Base-by-base conservation (phyloP, 192 early-diverging fungal genomes). In the Spinellus fusiger region DNA sequence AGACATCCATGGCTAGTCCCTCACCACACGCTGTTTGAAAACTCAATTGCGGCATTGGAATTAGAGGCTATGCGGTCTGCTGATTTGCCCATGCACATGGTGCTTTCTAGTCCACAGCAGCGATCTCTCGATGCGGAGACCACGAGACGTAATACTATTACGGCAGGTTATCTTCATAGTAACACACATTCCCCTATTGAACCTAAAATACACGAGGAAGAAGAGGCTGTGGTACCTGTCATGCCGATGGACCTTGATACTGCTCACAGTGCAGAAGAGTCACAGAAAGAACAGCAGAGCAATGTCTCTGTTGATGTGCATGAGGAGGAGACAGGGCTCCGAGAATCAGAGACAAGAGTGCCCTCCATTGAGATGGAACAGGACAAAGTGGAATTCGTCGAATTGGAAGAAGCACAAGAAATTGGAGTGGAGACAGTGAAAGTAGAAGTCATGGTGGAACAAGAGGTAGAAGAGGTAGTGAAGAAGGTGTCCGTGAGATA, bases 1-100 rank as follows among this genome's bases (percentile, higher is more conserved):
- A 66, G 74, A 7, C 93, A 95, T 54, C 64, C 65, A 56, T 86
- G 75, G 69, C 44, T 68, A 12, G 34, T 52, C 23, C 37, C 54
- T 4, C 62, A 73, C 27, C 40, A 40, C 5, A 40, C 62, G 10
- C 31, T 71, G 25, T 71, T 71, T 32, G 49, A 20, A 22, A 57
- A 44, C 26, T 58, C 66, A 1, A 34, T 51, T 12, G 54, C 61
- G 23, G 34, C 62, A 49, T 38, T 54, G 6, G 61, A 63, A 56
- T 29, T 29, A 38, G 68, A 66, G 13, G 56, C 56, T 22, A 60
- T 60, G 46, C 44, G 58, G 23, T 60, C 58, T 1, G 12, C 58
- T 25, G 58, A 60, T 28, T 33, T 60, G 25, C 58, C 46, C 28
- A 60, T 60, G 23, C 58, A 60, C 28, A 60, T 49, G 46, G 48